Base-by-base conservation (phyloP, 768 basidiomycete species). In the Leccinum broughii region DNA sequence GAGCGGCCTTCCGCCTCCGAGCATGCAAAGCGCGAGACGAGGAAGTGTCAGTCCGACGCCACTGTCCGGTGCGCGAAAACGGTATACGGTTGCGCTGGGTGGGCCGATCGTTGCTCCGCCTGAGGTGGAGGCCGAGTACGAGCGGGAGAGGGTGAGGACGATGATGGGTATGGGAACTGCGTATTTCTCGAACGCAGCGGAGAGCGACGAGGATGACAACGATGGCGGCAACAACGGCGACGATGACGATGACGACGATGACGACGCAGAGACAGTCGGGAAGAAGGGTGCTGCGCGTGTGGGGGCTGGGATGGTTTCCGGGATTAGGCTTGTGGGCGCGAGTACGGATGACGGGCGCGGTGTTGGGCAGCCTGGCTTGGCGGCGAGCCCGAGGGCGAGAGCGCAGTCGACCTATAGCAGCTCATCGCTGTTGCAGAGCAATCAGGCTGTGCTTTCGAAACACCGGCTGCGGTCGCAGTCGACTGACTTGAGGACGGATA, bases 71-170 rank as follows among this genome's bases (percentile, higher is more conserved):
- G 64, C 60, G 20, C 65, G 92, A 61, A 94, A 94, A 68, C 81
- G 92, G 41, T 93, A 94, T 69, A 93, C 92, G 0, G 92, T 93
- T 34, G 92, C 92, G 1, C 80, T 94, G 0, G 91, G 90, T 10
- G 88, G 84, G 3, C 87, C 90, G 0, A 85, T 91, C 60, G 81
- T 84, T 62, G 76, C 67, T 39, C 72, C 65, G 60, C 69, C 63
- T 30, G 75, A 64, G 52, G 64, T 63, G 55, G 72, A 65, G 37
- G 62, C 66, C 9, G 75, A 72, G 4, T 68, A 70, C 54, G 69
- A 73, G 32, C 73, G 69, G 0, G 75, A 76, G 55, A 28, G 54
- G 14, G 51, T 62, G 15, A 67, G 30, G 56, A 64, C 65, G 8
- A 58, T 74, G 28, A 67, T 78, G 56, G 80, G 79, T 10, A 67